phyloP scores from a whole-genome alignment of 2,329 filamentous ascomycete species.

The Botrytis medusae region DNA sequence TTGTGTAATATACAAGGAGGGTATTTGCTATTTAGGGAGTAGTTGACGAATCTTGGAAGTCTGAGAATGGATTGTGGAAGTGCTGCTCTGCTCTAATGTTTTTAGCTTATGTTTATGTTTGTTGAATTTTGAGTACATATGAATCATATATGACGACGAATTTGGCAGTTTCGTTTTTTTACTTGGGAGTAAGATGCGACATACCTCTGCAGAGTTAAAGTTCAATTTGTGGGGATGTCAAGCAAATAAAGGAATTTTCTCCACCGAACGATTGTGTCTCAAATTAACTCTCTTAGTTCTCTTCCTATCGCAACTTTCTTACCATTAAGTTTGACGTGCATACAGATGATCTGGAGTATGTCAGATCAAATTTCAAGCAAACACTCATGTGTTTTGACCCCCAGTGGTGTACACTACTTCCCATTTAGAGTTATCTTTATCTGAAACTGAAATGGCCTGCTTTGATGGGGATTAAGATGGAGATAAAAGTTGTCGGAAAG shows the following conservation, averaged over 20 bases:
- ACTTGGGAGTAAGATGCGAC: neutral
- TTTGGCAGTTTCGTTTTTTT: neutral
- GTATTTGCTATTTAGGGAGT: neutral
- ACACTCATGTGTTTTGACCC: neutral
- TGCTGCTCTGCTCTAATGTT: neutral
- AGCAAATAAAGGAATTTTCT: neutral
- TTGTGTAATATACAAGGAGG: neutral
- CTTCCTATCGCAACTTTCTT: too few relatives aligned
- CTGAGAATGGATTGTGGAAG: neutral
- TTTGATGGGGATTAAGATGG: too few relatives aligned
- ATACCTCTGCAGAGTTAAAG: neutral
- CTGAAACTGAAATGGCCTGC: neutral
- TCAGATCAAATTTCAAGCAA: neutral
- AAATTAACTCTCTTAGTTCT: neutral
- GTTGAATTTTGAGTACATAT: neutral
- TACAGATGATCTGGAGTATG: neutral
- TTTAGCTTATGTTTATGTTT: neutral
- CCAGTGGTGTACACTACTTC: fast-evolving
- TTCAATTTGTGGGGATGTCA: neutral
- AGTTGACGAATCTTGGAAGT: neutral
- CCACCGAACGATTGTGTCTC: neutral
- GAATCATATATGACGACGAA: neutral
- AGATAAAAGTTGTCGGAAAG: too few relatives aligned
- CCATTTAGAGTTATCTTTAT: fast-evolving
- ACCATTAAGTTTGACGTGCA: neutral